These are phyloP conservation scores for Carex arenaria DNA, from an alignment of 202 grass and related monocot genomes.

Conservation along the genomic window DNA sequence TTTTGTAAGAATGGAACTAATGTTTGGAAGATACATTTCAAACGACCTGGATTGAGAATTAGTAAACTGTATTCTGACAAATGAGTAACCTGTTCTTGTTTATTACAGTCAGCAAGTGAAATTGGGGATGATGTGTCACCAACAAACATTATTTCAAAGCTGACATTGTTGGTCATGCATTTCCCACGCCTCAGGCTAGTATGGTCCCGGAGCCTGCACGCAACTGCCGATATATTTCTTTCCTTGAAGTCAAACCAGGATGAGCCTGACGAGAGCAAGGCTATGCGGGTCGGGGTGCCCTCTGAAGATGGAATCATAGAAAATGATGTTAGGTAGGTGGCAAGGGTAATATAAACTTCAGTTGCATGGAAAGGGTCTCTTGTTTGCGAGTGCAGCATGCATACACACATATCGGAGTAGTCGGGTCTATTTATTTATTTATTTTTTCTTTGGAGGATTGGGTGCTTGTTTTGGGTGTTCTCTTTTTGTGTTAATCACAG, in stretches of 20 bases:
- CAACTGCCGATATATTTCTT: slow-evolving; percentile 78
- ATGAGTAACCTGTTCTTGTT: slow-evolving; percentile 31
- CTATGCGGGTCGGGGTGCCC: slow-evolving; percentile 85
- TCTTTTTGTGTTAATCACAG: not conserved
- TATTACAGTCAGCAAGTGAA: slow-evolving; percentile 67
- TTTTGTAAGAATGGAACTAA: not conserved
- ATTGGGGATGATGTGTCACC: slow-evolving; percentile 89
- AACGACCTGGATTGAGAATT: not conserved
- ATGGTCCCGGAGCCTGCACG: slow-evolving; percentile 89
- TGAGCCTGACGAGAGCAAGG: slow-evolving; percentile 90
- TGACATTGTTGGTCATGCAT: slow-evolving; percentile 83
- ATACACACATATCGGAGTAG: not conserved
- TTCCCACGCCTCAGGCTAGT: slow-evolving; percentile 86
- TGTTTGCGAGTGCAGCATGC: not conserved
- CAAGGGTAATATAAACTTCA: not conserved
- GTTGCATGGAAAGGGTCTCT: not conserved
- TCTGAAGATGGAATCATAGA: slow-evolving; percentile 77
- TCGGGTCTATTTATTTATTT: not conserved
- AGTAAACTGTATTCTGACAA: not conserved
- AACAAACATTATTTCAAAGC: slow-evolving; percentile 87
- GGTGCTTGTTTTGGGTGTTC: not conserved
- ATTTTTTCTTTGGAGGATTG: not conserved
- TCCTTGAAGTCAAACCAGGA: slow-evolving; percentile 95
- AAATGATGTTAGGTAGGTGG: slow-evolving; percentile 66
- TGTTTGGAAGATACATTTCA: not conserved